Conservation (phyloP, 805 yeast species). For the Kodamaea leandrae region DNA sequence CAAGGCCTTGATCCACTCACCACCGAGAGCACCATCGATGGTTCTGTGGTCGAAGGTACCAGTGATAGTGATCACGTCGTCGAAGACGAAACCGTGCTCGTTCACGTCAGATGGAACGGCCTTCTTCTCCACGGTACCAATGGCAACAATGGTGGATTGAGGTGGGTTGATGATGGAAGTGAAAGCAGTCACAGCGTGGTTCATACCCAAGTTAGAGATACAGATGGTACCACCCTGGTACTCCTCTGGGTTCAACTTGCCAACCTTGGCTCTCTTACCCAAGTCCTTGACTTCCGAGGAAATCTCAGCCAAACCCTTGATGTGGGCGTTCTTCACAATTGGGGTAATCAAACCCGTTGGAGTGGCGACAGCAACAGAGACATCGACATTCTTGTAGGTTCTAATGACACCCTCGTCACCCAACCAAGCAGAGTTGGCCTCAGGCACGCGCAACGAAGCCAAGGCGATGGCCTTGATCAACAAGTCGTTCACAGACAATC, state of each 20-base stretch:
- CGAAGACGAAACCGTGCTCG: slow-evolving; percentile 90
- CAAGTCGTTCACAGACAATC: slow-evolving; percentile 90
- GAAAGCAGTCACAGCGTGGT: slow-evolving; percentile 86
- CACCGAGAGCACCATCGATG: slow-evolving; percentile 97
- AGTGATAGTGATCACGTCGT: slow-evolving; percentile 85
- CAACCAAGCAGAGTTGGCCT: slow-evolving; percentile 91
- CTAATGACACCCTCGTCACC: slow-evolving; percentile 87
- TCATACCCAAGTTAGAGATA: slow-evolving; percentile 98
- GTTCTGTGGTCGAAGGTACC: slow-evolving; percentile 98
- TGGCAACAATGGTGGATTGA: slow-evolving; percentile 89
- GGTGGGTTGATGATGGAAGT: slow-evolving; percentile 99
- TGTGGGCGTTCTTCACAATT: slow-evolving; percentile 82
- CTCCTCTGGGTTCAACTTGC: slow-evolving; percentile 92
- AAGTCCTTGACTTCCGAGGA: slow-evolving; percentile 85
- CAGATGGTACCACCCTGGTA: slow-evolving; percentile 99
- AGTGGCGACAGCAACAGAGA: slow-evolving; percentile 97
- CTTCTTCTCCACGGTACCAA: slow-evolving; percentile 88
- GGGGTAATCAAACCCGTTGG: slow-evolving; percentile 98
- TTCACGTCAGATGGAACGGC: slow-evolving; percentile 91
- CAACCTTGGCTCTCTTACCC: slow-evolving; percentile 93
- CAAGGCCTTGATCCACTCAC: slow-evolving; percentile 91
- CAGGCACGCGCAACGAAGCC: slow-evolving; percentile 89
- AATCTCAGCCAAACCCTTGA: slow-evolving; percentile 80
- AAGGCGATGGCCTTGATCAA: slow-evolving; percentile 91
- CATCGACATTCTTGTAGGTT: slow-evolving; percentile 88